Percentiles rank a stretch among this genome's conserved stretches.
Conservation (phyloP, 768 basidiomycete genomes). For the Pulveroboletus ravenelii region DNA sequence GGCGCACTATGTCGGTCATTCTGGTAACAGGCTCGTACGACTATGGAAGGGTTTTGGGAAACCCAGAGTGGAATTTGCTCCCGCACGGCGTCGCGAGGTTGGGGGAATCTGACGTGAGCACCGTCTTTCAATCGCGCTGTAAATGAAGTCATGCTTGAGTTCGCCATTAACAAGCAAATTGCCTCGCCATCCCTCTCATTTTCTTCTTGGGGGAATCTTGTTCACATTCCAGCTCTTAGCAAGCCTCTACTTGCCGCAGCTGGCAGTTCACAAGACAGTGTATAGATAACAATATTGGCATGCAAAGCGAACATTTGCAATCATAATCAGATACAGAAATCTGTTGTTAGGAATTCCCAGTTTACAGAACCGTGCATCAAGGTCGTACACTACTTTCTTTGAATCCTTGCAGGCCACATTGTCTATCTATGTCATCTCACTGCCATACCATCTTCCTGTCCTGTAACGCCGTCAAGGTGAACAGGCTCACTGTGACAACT, state of each 20-base stretch:
- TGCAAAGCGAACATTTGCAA: too few relatives aligned
- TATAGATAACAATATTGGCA: slow-evolving; percentile 34
- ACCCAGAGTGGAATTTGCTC: slow-evolving; percentile 99
- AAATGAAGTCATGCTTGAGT: slow-evolving; percentile 13
- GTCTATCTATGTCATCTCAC: neutral
- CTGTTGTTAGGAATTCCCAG: neutral
- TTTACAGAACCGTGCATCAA: neutral
- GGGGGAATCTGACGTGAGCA: slow-evolving; percentile 76
- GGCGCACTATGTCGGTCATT: slow-evolving; percentile 81
- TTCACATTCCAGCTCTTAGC: slow-evolving; percentile 38
- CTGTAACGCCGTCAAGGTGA: neutral
- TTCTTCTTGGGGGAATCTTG: slow-evolving; percentile 10
- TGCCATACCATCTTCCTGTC: neutral
- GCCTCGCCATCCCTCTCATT: slow-evolving; percentile 81
- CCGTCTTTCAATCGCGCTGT: slow-evolving; percentile 11
- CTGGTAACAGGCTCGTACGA: slow-evolving; percentile 98
- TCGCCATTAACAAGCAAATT: slow-evolving; percentile 83
- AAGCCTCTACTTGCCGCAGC: slow-evolving; percentile 90
- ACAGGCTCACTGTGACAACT: slow-evolving; percentile 30
- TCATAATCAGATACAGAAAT: neutral
- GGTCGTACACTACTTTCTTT: neutral
- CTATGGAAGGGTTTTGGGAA: slow-evolving; percentile 99
- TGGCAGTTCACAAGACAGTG: slow-evolving; percentile 86
- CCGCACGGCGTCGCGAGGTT: slow-evolving; percentile 79
- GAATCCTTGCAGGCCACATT: neutral